These are phyloP conservation scores for Gelatoporia subvermispora DNA, from an alignment of 768 basidiomycete species.

Conservation along the genomic window DNA sequence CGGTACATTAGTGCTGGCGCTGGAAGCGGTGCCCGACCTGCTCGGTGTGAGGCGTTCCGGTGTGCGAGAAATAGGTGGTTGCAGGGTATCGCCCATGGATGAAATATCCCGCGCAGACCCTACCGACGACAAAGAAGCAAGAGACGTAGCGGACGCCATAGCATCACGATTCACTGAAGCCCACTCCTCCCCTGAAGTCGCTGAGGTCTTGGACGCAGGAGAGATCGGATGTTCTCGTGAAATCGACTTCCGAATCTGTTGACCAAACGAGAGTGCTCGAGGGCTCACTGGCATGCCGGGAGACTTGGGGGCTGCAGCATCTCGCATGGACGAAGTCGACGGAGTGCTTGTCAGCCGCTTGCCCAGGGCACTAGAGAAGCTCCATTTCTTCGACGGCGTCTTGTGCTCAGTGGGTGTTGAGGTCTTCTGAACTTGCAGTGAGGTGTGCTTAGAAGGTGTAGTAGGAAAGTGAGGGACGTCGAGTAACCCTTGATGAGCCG, in stretches of 20 bases:
- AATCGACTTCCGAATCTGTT: constrained; percentile 61
- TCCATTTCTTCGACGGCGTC: constrained; percentile 96
- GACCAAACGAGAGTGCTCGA: constrained; percentile 60
- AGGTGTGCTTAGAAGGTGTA: constrained; percentile 23
- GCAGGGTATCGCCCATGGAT: constrained; percentile 12
- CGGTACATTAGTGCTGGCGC: constrained; percentile 62
- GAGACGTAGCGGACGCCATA: constrained; percentile 73
- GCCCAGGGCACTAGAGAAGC: constrained; percentile 82
- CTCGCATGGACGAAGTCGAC: constrained; percentile 49
- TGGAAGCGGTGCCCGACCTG: constrained; percentile 73
- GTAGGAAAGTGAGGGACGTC: constrained; percentile 44
- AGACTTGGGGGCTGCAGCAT: constrained; percentile 37
- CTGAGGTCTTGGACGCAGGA: constrained; percentile 35
- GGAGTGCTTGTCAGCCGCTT: constrained; percentile 67
- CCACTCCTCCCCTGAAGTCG: constrained; percentile 38
- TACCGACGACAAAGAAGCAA: constrained; percentile 64
- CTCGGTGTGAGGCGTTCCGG: constrained; percentile 59
- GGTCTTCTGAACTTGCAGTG: constrained; percentile 18
- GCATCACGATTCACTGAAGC: constrained; percentile 66
- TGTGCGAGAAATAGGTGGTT: constrained; percentile 48
- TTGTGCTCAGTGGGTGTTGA: constrained; percentile 38
- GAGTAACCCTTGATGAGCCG: constrained; percentile 44
- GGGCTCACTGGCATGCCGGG: constrained; percentile 61
- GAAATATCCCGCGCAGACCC: constrained; percentile 49
- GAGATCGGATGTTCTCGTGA: constrained; percentile 60